Evolutionary conservation across 2,329 filamentous ascomycete genomes (phyloP), one percentile per base, ranked within the genome.

Genomic region (Cladophialophora carrionii): DNA sequence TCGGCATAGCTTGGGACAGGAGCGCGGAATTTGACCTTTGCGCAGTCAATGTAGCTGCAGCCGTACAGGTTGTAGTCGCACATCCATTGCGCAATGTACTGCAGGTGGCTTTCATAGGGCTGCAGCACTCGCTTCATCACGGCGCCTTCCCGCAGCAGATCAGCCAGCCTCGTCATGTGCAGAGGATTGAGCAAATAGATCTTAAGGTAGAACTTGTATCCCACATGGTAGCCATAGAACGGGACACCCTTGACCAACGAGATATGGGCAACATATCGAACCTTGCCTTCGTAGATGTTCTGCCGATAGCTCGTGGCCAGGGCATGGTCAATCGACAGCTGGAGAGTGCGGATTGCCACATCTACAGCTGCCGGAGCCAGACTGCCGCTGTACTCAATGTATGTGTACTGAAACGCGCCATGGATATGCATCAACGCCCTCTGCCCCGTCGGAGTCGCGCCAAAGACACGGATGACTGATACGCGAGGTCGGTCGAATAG

Each of bases 21-120:
- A 2, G 82, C 82, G 61, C 95, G 87, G 74, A 96, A 97, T 31
- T 79, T 83, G 1, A 88, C 86, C 68, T 87, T 90, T 9, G 81
- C 81, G 57, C 87, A 89, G 64, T 94, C 86, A 69, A 98, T 87
- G 72, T 94, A 96, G 62, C 87, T 89, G 74, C 95, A 99, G 6
- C 96, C 96, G 76, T 96, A 98, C 70, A 99, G 81, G 74, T 97
- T 99, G 81, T 96, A 99, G 76, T 99, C 96, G 69, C 89, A 90
- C 95, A 99, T 98, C 86, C 96, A 99, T 78, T 99, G 96, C 9
- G 95, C 83, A 8, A 97, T 80, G 75, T 93, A 98, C 74, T 96
- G 92, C 67, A 98, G 77, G 75, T 99, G 96, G 20, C 91, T 92
- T 78, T 99, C 95, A 74, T 95, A 96, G 0, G 95, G 94, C 74